phyloP scores from a whole-genome alignment of 2,329 filamentous ascomycete genomes.

The Neurospora sp. region DNA sequence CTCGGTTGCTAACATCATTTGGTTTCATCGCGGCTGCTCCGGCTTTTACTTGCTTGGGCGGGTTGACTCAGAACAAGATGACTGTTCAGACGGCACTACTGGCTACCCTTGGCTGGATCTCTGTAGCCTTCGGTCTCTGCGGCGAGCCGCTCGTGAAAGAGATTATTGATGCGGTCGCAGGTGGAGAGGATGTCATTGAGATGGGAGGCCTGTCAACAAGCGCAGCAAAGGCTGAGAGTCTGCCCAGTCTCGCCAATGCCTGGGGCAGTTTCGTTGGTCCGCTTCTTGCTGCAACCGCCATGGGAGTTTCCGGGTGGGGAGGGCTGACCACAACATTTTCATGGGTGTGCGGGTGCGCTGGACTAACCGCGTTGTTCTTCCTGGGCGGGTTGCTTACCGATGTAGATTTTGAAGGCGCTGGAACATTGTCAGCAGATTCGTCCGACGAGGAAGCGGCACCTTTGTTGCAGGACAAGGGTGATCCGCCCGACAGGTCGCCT shows the following conservation, averaged over 20 bases:
- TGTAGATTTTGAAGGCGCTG: not conserved
- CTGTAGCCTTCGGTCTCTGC: slow-evolving; percentile 12
- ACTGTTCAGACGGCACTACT: slow-evolving; percentile 4
- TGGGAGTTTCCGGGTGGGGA: slow-evolving; percentile 13
- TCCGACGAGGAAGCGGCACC: slow-evolving; percentile 15
- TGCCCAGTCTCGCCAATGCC: slow-evolving; percentile 11
- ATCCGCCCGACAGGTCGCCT: not conserved
- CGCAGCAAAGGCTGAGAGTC: slow-evolving; percentile 7
- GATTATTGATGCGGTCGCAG: slow-evolving; percentile 6
- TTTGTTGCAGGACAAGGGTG: slow-evolving; percentile 3
- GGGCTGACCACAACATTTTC: slow-evolving; percentile 10
- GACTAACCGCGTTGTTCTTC: slow-evolving; percentile 11
- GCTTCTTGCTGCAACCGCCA: slow-evolving; percentile 10
- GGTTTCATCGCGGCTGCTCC: slow-evolving; percentile 14
- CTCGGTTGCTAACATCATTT: slow-evolving; percentile 9
- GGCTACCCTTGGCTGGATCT: slow-evolving; percentile 11
- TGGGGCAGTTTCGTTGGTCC: slow-evolving; percentile 17
- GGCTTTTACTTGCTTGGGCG: slow-evolving; percentile 11
- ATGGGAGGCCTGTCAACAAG: slow-evolving; percentile 4
- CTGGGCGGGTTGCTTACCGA: slow-evolving; percentile 16
- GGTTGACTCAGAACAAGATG: slow-evolving; percentile 1
- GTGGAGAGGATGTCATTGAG: not conserved
- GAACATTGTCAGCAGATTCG: not conserved
- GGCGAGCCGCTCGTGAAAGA: slow-evolving; percentile 14
- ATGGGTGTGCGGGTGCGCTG: slow-evolving; percentile 5